These are phyloP conservation scores for Camellia oleifera DNA, from an alignment of 179 eudicot species.

Conservation along the genomic window DNA sequence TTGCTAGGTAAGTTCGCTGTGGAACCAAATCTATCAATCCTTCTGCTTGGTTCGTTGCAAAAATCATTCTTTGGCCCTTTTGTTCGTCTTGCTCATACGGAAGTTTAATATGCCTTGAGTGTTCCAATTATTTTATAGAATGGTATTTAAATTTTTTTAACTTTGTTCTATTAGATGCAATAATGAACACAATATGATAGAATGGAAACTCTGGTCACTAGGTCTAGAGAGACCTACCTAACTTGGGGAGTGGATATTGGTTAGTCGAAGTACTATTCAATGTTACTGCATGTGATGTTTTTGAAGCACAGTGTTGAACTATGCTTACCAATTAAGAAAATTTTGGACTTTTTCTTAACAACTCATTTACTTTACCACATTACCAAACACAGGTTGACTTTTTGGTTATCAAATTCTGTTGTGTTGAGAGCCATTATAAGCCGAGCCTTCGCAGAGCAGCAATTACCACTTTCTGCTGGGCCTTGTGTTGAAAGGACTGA, in stretches of 20 bases:
- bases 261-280: background rate
- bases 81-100: background rate
- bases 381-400: slow-evolving; percentile 61
- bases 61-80: background rate
- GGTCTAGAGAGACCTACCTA: background rate
- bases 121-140: background rate
- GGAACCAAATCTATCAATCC: background rate
- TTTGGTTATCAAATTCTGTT: slow-evolving; percentile 86
- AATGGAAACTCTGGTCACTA: background rate
- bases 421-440: slow-evolving; percentile 65
- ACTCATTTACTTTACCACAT: background rate
- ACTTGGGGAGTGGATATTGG: background rate
- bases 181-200: background rate
- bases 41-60: slow-evolving; percentile 7
- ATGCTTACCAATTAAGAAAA: background rate
- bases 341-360: background rate
- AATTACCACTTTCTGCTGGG: slow-evolving; percentile 44
- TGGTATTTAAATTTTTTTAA: background rate
- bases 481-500: slow-evolving; percentile 27
- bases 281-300: slow-evolving; percentile 5
- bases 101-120: background rate
- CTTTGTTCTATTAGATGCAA: background rate
- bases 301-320: background rate
- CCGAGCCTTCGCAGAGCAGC: slow-evolving; percentile 42
- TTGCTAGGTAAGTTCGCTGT: background rate